Percentiles rank a stretch among this genome's conserved stretches.
Conservation (phyloP, 2,329 filamentous ascomycete species). For the Colletotrichum nymphaeae region DNA sequence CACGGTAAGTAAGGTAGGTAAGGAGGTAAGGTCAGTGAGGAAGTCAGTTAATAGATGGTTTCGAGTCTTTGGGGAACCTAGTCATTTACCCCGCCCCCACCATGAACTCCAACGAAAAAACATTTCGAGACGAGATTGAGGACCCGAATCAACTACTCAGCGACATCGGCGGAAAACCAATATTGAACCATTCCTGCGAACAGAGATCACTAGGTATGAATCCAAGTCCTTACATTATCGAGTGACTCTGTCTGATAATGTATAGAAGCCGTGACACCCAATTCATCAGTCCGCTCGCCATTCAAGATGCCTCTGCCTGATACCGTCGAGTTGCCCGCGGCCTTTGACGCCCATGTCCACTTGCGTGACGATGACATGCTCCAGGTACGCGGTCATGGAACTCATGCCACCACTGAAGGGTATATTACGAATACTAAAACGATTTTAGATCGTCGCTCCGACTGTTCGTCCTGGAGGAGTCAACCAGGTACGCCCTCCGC, state of each 20-base stretch:
- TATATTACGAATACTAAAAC: neutral
- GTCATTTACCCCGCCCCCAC: conserved; percentile 34
- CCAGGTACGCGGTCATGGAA: conserved; percentile 41
- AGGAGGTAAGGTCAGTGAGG: too few species aligned
- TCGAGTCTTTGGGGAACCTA: conserved; percentile 18
- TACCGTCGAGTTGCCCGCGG: conserved; percentile 66
- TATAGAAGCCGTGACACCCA: neutral
- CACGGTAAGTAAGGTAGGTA: neutral
- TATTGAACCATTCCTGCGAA: neutral
- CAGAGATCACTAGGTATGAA: neutral
- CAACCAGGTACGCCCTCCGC: conserved; percentile 52
- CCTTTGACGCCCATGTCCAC: conserved; percentile 79
- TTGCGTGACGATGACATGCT: conserved; percentile 76
- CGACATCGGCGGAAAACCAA: neutral
- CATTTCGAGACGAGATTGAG: conserved; percentile 19
- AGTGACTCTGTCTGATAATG: neutral
- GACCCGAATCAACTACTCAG: neutral
- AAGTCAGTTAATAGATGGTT: neutral
- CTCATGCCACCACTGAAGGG: too few species aligned
- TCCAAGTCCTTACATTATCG: neutral
- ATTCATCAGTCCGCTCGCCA: neutral
- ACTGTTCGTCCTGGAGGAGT: conserved; percentile 70
- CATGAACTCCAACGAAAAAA: conserved; percentile 32
- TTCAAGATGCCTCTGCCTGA: conserved; percentile 31
- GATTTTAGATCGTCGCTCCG: conserved; percentile 53